Conservation (phyloP, 2,329 filamentous ascomycete genomes). For the Nigrospora oryzae region DNA sequence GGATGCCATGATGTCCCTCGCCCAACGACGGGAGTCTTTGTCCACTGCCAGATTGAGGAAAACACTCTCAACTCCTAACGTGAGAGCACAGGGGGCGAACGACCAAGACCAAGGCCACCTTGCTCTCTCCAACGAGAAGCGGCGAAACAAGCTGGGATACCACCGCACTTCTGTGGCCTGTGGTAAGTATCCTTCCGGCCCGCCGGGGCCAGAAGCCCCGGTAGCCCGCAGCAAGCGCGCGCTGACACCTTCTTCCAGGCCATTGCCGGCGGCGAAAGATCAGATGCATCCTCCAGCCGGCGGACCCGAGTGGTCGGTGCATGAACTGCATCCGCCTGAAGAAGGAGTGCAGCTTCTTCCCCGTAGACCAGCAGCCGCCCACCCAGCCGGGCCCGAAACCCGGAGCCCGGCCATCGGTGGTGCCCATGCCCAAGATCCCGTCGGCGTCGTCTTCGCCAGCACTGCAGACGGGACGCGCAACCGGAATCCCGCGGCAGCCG, state of each 20-base stretch:
- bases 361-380: constrained; percentile 65
- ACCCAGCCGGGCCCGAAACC: constrained; percentile 34
- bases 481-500: constrained; percentile 30
- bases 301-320: constrained; percentile 69
- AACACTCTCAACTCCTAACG: constrained; percentile 40
- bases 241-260: constrained; percentile 39
- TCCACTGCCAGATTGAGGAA: constrained; percentile 34
- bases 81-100: constrained; percentile 30
- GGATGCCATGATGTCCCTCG: constrained; percentile 21
- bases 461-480: constrained; percentile 30
- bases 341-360: constrained; percentile 88
- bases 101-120: constrained; percentile 24
- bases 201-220: background rate
- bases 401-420: constrained; percentile 26
- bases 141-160: constrained; percentile 87
- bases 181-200: constrained; percentile 53
- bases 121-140: constrained; percentile 39
- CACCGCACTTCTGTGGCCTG: constrained; percentile 93
- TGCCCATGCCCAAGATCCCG: constrained; percentile 22
- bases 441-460: constrained; percentile 42
- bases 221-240: background rate
- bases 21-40: constrained; percentile 27
- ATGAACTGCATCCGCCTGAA: constrained; percentile 89
- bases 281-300: constrained; percentile 69
- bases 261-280: constrained; percentile 93